Percentiles rank a stretch among this genome's conserved stretches.
phyloP scores from a whole-genome alignment of 73 alveolate genomes.

The Paramecium sexaurelia region DNA sequence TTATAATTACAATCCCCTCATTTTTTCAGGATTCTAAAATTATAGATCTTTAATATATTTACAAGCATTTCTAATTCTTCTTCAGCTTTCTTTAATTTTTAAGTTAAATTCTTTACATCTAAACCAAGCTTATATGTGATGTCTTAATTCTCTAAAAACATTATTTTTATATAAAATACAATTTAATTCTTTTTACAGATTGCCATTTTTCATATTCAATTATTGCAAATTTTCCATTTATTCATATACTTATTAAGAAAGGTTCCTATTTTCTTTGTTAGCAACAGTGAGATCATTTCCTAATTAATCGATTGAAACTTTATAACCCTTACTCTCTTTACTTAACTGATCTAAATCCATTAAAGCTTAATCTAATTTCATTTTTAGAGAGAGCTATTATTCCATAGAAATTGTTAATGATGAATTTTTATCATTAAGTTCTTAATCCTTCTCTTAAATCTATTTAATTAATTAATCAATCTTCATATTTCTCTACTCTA shows the following conservation, averaged over 20 bases:
- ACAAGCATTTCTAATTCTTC: conserved; percentile 22
- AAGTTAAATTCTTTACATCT: not conserved
- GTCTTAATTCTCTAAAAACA: not conserved
- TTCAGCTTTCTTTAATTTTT: not conserved
- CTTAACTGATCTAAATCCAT: not conserved
- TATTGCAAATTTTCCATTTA: not conserved
- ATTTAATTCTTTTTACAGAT: not conserved
- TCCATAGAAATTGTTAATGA: not conserved
- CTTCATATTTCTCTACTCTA: not conserved
- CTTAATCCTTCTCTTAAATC: not conserved
- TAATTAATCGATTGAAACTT: not conserved
- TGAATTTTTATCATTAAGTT: not conserved
- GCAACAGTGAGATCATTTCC: not conserved
- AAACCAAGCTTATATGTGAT: not conserved
- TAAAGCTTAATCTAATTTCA: not conserved
- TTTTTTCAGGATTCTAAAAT: conserved; percentile 39
- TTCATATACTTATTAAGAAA: not conserved
- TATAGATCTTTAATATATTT: not conserved
- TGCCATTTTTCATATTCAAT: not conserved
- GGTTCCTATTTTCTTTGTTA: conserved; percentile 31
- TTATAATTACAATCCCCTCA: not conserved
- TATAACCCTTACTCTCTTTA: not conserved
- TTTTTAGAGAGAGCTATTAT: not conserved
- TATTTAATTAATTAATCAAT: not conserved
- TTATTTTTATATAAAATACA: not conserved